Percentiles rank a stretch among this genome's conserved stretches.
These are phyloP conservation scores for Kodamaea restingae DNA, from an alignment of 805 yeast genomes.

Conservation along the genomic window DNA sequence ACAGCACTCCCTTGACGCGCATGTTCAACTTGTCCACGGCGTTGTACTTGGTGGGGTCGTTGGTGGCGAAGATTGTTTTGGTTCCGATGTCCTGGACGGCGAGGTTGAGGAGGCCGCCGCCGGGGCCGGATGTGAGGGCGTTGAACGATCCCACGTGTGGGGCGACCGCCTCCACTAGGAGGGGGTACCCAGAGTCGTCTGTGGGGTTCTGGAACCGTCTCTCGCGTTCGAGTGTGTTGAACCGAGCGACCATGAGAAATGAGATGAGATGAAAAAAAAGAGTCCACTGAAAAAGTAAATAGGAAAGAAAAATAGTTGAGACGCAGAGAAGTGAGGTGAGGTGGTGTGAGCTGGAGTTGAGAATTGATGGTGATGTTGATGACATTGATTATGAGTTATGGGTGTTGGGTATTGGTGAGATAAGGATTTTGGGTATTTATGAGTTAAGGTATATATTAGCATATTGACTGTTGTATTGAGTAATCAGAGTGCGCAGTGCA, in stretches of 20 bases:
- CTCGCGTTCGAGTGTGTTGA: constrained; percentile 85
- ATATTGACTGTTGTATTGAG: too few relatives aligned
- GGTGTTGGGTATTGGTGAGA: too few relatives aligned
- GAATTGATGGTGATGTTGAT: too few relatives aligned
- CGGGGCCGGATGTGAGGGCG: constrained; percentile 86
- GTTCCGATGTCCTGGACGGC: constrained; percentile 88
- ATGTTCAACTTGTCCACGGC: constrained; percentile 82
- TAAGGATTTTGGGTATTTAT: too few relatives aligned
- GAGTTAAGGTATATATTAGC: too few relatives aligned
- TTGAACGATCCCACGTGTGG: constrained; percentile 97
- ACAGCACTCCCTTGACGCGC: constrained; percentile 84
- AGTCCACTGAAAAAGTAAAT: background rate
- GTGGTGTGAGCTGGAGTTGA: too few relatives aligned
- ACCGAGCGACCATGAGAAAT: constrained; percentile 50
- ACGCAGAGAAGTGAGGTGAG: too few relatives aligned
- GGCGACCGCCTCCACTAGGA: constrained; percentile 81
- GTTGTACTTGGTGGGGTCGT: constrained; percentile 47
- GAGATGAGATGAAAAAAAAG: background rate
- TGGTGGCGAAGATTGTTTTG: constrained; percentile 80
- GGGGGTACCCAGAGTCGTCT: constrained; percentile 76
- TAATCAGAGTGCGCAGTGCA: too few relatives aligned
- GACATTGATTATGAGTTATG: too few relatives aligned
- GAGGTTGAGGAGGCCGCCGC: constrained; percentile 77
- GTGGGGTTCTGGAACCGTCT: constrained; percentile 84
- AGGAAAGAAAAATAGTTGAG: too few relatives aligned